A percentile compares a stretch with the other conserved stretches of the same genome.
These are phyloP conservation scores for Talaromyces funiculosus DNA, from an alignment of 2,329 filamentous ascomycete genomes.

Conservation along the genomic window DNA sequence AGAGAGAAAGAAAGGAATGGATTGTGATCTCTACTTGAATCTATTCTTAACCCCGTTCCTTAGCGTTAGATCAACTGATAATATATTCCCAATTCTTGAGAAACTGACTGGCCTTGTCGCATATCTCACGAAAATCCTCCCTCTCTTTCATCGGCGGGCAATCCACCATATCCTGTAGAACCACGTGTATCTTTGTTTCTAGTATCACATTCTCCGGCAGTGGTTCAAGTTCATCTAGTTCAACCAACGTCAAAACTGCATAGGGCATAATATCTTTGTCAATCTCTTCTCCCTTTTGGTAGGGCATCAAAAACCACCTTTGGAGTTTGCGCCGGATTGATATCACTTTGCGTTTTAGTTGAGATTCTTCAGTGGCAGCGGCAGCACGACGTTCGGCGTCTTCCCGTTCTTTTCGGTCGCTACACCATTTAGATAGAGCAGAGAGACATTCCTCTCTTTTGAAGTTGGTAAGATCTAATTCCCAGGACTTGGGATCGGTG, in stretches of 20 bases:
- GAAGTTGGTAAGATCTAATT: conserved; percentile 1
- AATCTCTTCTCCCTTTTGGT: neutral
- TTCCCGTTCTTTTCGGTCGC: neutral
- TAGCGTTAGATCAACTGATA: neutral
- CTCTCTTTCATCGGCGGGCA: neutral
- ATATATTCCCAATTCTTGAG: neutral
- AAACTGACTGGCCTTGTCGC: neutral
- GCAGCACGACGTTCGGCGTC: neutral
- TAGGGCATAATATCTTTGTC: neutral
- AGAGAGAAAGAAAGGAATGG: neutral
- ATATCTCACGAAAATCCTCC: neutral
- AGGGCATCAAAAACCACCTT: neutral
- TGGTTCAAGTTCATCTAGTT: neutral
- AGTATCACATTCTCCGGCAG: neutral
- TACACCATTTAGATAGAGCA: neutral
- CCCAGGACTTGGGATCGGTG: neutral
- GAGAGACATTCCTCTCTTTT: conserved; percentile 2
- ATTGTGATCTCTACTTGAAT: neutral
- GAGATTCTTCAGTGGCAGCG: neutral
- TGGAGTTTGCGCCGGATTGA: neutral
- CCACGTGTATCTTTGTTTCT: neutral
- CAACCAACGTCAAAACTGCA: neutral
- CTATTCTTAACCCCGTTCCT: neutral
- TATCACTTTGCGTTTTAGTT: neutral
- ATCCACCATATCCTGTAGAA: neutral